Evolutionary conservation across 2,329 filamentous ascomycete genomes (phyloP).

Genomic region (Venturiaceae sp.): DNA sequence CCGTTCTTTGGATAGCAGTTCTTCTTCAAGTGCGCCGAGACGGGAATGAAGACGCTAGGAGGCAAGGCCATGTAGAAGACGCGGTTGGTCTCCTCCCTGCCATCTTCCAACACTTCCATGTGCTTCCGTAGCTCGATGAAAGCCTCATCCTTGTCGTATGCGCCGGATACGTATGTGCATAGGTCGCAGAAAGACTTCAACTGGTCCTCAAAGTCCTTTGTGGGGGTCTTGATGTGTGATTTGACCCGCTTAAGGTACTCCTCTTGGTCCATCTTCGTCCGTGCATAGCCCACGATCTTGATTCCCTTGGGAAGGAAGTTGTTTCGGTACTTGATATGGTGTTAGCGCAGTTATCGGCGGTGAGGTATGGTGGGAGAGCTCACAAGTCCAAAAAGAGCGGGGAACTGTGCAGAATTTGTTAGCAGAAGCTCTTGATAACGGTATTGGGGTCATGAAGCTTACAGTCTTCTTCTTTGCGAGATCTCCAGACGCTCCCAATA

Average conservation of each 20-base stretch:
- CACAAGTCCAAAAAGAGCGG: conserved; percentile 93
- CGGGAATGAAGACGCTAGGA: conserved; percentile 94
- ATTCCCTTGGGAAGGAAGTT: conserved; percentile 96
- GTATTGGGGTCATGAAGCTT: conserved; percentile 23
- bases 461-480: conserved; percentile 99
- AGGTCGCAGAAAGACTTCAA: conserved; percentile 79
- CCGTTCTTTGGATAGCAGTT: conserved; percentile 92
- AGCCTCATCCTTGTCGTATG: conserved; percentile 95
- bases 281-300: conserved; percentile 95
- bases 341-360: not conserved
- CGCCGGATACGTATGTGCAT: conserved; percentile 91
- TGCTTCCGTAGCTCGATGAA: conserved; percentile 81
- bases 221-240: conserved; percentile 98
- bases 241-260: conserved; percentile 92
- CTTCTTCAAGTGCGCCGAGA: conserved; percentile 93
- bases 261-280: conserved; percentile 97
- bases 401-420: conserved; percentile 55
- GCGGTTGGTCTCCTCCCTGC: conserved; percentile 73
- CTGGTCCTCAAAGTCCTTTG: conserved; percentile 94
- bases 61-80: conserved; percentile 99
- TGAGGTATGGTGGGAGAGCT: conserved; percentile 32
- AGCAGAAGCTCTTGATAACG: conserved; percentile 3
- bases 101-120: conserved; percentile 75
- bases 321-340: conserved; percentile 75
- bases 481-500: conserved; percentile 85